Percentiles rank a stretch among this genome's conserved stretches.
Evolutionary conservation across 805 yeast genomes (phyloP).

Genomic region (Schizosaccharomyces pombe): DNA sequence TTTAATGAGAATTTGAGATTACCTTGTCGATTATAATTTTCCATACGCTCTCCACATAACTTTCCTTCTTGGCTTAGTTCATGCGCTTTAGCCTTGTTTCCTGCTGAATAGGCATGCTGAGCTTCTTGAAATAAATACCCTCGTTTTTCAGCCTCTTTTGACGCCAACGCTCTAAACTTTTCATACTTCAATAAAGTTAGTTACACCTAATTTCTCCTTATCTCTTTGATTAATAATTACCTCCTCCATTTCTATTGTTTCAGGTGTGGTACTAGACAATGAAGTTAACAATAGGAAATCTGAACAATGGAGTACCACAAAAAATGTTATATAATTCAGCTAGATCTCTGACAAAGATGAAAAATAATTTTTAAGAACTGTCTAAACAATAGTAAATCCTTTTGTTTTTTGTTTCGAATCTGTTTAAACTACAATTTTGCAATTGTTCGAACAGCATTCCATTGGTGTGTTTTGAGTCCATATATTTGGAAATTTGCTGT

Average conservation of each 20-base stretch:
- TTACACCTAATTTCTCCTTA: background rate
- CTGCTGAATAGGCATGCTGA: conserved; percentile 50
- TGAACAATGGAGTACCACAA: too few species aligned
- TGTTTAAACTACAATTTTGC: too few species aligned
- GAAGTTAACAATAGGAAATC: background rate
- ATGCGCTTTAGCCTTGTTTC: conserved; percentile 53
- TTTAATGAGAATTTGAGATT: background rate
- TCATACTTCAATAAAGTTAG: conserved; percentile 4
- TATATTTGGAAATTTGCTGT: too few species aligned
- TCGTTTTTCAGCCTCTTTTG: background rate
- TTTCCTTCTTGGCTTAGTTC: conserved; percentile 49
- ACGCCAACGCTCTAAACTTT: conserved; percentile 4
- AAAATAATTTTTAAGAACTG: too few species aligned
- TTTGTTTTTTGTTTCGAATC: too few species aligned
- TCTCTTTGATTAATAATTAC: background rate
- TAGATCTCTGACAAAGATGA: too few species aligned
- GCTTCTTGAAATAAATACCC: conserved; percentile 18
- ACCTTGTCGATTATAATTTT: conserved; percentile 33
- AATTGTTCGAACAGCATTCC: too few species aligned
- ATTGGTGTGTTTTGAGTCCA: too few species aligned
- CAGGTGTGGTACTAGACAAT: background rate
- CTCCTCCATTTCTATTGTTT: background rate
- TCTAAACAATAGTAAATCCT: too few species aligned
- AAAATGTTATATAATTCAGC: too few species aligned
- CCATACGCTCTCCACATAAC: conserved; percentile 34